Conservation (phyloP, 2,329 filamentous ascomycete genomes). For the Torrubiellomyces zombiae region DNA sequence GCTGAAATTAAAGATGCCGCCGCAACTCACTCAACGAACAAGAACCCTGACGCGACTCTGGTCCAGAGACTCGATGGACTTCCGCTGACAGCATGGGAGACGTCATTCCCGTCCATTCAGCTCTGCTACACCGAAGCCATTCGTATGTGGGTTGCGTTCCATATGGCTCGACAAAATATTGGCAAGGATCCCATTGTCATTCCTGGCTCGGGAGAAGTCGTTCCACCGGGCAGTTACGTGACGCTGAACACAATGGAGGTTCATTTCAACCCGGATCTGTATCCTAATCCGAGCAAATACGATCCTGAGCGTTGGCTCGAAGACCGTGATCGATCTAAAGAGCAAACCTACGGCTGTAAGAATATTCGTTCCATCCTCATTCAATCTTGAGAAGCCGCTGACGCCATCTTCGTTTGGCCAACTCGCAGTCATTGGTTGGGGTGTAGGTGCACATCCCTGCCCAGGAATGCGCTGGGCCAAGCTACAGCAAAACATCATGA, state of each 20-base stretch:
- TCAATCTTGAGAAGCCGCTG: slow-evolving; percentile 2
- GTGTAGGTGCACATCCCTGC: slow-evolving; percentile 5
- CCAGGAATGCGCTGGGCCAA: slow-evolving; percentile 6
- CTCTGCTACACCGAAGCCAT: slow-evolving; percentile 6
- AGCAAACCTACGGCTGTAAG: slow-evolving; percentile 3
- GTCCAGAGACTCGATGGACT: slow-evolving; percentile 5
- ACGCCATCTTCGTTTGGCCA: neutral
- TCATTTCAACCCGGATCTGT: slow-evolving; percentile 9
- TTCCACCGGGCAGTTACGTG: slow-evolving; percentile 8
- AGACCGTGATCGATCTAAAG: slow-evolving; percentile 1
- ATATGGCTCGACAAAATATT: slow-evolving; percentile 1
- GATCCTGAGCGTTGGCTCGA: slow-evolving; percentile 7
- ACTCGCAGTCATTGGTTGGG: slow-evolving; percentile 6
- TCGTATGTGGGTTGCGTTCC: slow-evolving; percentile 6
- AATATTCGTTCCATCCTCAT: too few species aligned
- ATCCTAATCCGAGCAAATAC: slow-evolving; percentile 6
- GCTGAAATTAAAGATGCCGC: slow-evolving; percentile 1
- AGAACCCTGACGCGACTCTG: slow-evolving; percentile 2
- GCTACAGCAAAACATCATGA: slow-evolving; percentile 6
- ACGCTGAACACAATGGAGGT: slow-evolving; percentile 9
- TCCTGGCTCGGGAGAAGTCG: slow-evolving; percentile 6
- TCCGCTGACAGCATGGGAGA: slow-evolving; percentile 5
- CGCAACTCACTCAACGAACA: neutral
- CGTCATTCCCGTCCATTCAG: slow-evolving; percentile 5
- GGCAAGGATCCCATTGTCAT: neutral